Conservation (phyloP, 129 eudicot genomes). For the Arctium lappa region DNA sequence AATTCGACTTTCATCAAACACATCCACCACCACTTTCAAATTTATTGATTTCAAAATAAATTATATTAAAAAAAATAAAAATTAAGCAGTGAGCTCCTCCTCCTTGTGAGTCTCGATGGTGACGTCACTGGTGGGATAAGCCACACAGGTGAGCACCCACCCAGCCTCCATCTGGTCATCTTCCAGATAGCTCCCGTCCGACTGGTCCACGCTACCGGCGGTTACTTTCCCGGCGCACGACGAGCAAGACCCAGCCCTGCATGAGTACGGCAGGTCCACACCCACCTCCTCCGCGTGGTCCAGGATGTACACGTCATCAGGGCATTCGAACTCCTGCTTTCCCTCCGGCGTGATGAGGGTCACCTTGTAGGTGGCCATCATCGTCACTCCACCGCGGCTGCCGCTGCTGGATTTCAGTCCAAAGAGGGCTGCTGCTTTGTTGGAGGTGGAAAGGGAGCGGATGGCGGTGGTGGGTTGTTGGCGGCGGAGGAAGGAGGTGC, state of each 20-base stretch:
- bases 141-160: slow-evolving; percentile 77
- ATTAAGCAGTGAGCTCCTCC: slow-evolving; percentile 46
- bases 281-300: slow-evolving; percentile 60
- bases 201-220: slow-evolving; percentile 59
- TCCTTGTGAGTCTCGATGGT: slow-evolving; percentile 90
- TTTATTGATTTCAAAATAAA: neutral
- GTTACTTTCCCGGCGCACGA: slow-evolving; percentile 67
- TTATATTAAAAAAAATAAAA: neutral
- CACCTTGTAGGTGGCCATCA: slow-evolving; percentile 66
- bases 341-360: slow-evolving; percentile 71
- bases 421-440: slow-evolving; percentile 23
- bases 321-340: slow-evolving; percentile 37
- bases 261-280: slow-evolving; percentile 66
- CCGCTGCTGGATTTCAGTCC: slow-evolving; percentile 23
- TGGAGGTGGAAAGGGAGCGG: slow-evolving; percentile 22
- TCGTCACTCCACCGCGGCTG: slow-evolving; percentile 25
- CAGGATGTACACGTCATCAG: slow-evolving; percentile 49
- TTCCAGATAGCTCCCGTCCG: slow-evolving; percentile 53
- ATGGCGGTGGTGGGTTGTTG: slow-evolving; percentile 29
- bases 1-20: neutral
- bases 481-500: slow-evolving; percentile 47
- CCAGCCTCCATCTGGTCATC: slow-evolving; percentile 56
- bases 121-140: slow-evolving; percentile 53
- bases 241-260: slow-evolving; percentile 88
- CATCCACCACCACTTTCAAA: neutral